Base-by-base conservation (phyloP, 2,329 filamentous ascomycete genomes). In the Colletotrichum tropicale region DNA sequence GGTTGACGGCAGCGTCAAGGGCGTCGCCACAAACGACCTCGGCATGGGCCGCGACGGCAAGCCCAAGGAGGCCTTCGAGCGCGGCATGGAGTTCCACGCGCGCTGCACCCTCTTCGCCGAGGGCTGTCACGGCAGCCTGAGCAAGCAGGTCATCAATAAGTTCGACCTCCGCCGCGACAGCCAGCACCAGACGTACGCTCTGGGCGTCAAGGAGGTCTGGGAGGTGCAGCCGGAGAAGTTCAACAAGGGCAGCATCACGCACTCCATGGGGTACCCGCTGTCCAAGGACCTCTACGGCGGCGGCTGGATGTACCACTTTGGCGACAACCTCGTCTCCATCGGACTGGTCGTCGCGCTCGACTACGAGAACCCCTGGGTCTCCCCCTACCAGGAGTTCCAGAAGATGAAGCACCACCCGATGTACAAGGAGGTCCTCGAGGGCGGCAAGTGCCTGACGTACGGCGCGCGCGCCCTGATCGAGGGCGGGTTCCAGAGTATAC, bases 241-340 rank as follows among this genome's bases (percentile, higher is more conserved):
- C 86, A 90, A 94, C 76, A 94, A 94, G 82, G 97, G 97, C 69
- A 89, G 96, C 79, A 91, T 98, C 61, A 91, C 93, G 6, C 97
- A 99, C 87, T 94, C 95, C 6, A 92, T 99, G 93, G 97, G 97
- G 24, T 98, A 98, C 82, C 97, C 97, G 24, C 87, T 99, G 60
- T 92, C 95, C 18, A 92, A 90, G 80, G 94, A 98, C 82, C 97
- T 96, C 10, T 99, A 99, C 83, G 97, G 97, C 79, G 97, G 97
- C 78, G 96, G 95, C n/a, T 99, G 96, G 93, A 96, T 99, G 95
- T 99, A 99, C 83, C 97, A 99, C 85, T 99, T 98, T 85, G 97
- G 96, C 48, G 96, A 99, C 80, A 99, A 98, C 85, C 91, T 98
- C 80, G 96, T 99, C 76, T 96, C 93, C 79, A 89, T 99, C 71